Base-by-base conservation (phyloP, 2,329 filamentous ascomycete species). In the Escovopsis weberi region DNA sequence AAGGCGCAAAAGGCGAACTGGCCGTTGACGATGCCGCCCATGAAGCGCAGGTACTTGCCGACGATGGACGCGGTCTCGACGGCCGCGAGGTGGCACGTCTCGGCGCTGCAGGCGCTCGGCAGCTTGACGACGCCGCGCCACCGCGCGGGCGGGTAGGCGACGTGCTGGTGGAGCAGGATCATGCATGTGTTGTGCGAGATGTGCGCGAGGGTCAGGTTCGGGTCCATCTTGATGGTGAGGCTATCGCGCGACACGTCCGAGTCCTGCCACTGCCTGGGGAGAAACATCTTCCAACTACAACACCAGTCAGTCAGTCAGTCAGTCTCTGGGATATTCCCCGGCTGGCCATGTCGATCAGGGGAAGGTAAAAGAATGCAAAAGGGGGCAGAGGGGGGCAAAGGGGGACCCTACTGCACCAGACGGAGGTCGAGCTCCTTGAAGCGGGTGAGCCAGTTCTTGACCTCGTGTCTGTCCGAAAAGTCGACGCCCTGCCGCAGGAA, bases 391-490 rank as follows among this genome's bases (percentile, higher is more conserved):
- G 23, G 23, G 23, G 23, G 23, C 3, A 23, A 6, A 23, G 6
- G 23, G 6, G 23, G 23, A 6, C 6, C 23, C 23, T 23, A 23
- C 23, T 23, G 23, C 5, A 68, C 59, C 1, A 68, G 53, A 2
- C 62, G 55, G 0, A 66, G 46, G 46, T 68, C 65, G 7, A 68
- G 50, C 38, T 67, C 63, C 42, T 68, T 65, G 44, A 68, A 68
- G n/a, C 62, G 55, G 45, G 59, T 62, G 6, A 68, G 48, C 65
- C 65, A 68, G 23, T 53, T 52, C 15, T 60, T 56, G 12, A 67
- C 54, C 35, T 65, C 56, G 6, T 60, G 55, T 2, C 54, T 52
- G 37, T 60, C 53, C 10, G 54, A 53, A 6, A 63, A 48, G 35
- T 68, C 58, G 11, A 67, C 53, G 8, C 53, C 51, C 33, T 67